A percentile compares a stretch with the other conserved stretches of the same genome.
phyloP scores from a whole-genome alignment of 257 asterid species.

The Echites panduratus region DNA sequence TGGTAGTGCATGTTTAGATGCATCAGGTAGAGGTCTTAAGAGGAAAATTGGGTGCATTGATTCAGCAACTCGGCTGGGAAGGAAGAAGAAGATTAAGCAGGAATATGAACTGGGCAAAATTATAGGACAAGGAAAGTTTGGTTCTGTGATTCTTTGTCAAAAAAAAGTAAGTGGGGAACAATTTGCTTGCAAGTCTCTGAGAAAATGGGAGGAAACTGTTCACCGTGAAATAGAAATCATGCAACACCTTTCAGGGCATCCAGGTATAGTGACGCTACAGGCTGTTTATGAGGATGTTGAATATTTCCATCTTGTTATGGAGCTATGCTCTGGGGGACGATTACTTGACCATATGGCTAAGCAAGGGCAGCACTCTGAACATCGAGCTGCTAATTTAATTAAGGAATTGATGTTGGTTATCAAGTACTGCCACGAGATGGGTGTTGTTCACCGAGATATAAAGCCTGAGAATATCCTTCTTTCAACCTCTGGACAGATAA shows the following conservation, averaged over 20 bases:
- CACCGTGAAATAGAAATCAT: slow-evolving; percentile 92
- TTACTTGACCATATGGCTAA: slow-evolving; percentile 81
- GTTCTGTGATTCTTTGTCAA: slow-evolving; percentile 63
- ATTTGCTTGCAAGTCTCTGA: slow-evolving; percentile 77
- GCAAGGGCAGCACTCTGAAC: slow-evolving; percentile 58
- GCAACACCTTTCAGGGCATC: slow-evolving; percentile 94
- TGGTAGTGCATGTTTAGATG: slow-evolving; percentile 43
- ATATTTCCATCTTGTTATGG: slow-evolving; percentile 78
- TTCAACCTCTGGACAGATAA: slow-evolving; percentile 60
- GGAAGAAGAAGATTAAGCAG: slow-evolving; percentile 79
- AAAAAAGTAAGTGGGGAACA: slow-evolving; percentile 62
- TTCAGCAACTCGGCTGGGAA: slow-evolving; percentile 62
- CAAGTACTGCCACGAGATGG: slow-evolving; percentile 90
- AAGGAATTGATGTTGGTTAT: slow-evolving; percentile 77
- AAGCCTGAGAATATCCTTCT: slow-evolving; percentile 90
- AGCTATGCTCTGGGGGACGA: slow-evolving; percentile 79
- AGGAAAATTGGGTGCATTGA: slow-evolving; percentile 91
- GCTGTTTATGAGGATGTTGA: slow-evolving; percentile 82
- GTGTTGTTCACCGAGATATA: slow-evolving; percentile 83
- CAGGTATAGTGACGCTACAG: slow-evolving; percentile 68
- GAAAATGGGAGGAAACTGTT: slow-evolving; percentile 78
- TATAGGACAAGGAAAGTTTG: slow-evolving; percentile 74
- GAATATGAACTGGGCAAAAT: slow-evolving; percentile 54
- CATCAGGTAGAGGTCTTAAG: slow-evolving; percentile 67
- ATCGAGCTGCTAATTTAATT: slow-evolving; percentile 61